Evolutionary conservation across 129 eudicot species (phyloP).

Genomic region (Chrysanthemum lavandulifolium): DNA sequence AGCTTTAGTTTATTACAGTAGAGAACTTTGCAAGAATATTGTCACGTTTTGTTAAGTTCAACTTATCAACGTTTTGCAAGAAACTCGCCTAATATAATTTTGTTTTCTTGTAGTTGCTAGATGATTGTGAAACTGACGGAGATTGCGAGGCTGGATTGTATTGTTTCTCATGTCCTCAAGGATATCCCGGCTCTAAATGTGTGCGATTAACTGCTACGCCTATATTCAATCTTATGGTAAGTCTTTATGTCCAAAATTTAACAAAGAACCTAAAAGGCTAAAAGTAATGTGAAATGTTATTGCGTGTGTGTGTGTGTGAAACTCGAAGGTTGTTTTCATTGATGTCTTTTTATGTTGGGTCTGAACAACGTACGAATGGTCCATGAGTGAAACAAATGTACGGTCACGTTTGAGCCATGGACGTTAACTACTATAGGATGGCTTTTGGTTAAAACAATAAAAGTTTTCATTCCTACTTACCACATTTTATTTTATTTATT

Average conservation of each 20-base stretch:
- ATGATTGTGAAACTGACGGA: slow-evolving; percentile 44
- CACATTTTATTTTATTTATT: neutral
- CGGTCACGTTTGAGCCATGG: slow-evolving; percentile 8
- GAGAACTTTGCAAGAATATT: neutral
- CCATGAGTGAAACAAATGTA: slow-evolving; percentile 11
- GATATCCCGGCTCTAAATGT: slow-evolving; percentile 50
- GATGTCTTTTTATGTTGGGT: slow-evolving; percentile 2
- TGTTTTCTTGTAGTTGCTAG: slow-evolving; percentile 38
- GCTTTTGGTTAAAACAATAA: too few species aligned
- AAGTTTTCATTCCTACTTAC: too few species aligned
- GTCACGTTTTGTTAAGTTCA: neutral
- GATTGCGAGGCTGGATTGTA: slow-evolving; percentile 66
- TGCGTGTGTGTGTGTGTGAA: slow-evolving; percentile 25
- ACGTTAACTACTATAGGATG: slow-evolving; percentile 25
- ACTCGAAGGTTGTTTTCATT: slow-evolving; percentile 1
- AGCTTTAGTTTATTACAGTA: neutral
- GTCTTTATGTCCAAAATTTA: neutral
- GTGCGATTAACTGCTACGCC: slow-evolving; percentile 64
- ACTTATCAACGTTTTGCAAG: neutral
- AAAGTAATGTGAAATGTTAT: neutral
- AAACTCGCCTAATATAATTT: neutral
- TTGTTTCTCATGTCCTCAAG: slow-evolving; percentile 64
- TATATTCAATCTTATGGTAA: slow-evolving; percentile 54
- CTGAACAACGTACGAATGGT: neutral
- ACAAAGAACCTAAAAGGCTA: slow-evolving; percentile 26